phyloP scores from a whole-genome alignment of 1,284 basidiomycete species.

The Ganoderma meredithae region DNA sequence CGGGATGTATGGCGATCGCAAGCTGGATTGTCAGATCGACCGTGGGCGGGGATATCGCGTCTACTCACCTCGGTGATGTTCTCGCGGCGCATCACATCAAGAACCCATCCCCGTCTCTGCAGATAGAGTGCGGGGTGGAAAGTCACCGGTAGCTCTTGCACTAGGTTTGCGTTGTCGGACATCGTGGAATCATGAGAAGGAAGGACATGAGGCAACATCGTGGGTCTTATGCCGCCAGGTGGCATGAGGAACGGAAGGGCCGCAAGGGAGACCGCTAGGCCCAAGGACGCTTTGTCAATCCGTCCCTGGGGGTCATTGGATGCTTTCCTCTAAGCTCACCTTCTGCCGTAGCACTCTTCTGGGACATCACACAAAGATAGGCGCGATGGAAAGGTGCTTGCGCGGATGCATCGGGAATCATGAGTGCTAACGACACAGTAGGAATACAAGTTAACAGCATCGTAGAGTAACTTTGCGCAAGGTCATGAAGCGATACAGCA shows the following conservation, averaged over 20 bases:
- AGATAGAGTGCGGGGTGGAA: conserved; percentile 79
- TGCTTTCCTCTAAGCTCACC: neutral
- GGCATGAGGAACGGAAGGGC: too few species aligned
- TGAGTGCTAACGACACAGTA: conserved; percentile 33
- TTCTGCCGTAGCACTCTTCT: neutral
- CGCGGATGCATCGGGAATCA: conserved; percentile 22
- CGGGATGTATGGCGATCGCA: conserved; percentile 5
- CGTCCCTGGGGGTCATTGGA: neutral
- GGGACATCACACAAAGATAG: neutral
- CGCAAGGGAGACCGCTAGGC: neutral
- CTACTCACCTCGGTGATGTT: conserved; percentile 54
- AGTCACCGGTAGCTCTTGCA: conserved; percentile 58
- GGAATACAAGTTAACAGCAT: conserved; percentile 31
- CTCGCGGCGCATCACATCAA: conserved; percentile 68
- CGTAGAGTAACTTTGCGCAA: conserved; percentile 30
- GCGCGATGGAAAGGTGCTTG: neutral
- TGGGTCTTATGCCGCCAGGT: neutral
- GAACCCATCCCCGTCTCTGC: conserved; percentile 76
- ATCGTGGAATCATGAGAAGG: conserved; percentile 19
- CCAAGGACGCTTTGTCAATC: neutral
- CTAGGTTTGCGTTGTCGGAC: conserved; percentile 10
- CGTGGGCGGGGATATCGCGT: neutral
- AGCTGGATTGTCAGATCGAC: neutral
- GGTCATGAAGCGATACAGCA: conserved; percentile 34
- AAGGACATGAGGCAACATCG: neutral